A percentile compares a stretch with the other conserved stretches of the same genome.
phyloP scores from a whole-genome alignment of 2,329 filamentous ascomycete species.

The Raffaelea ambrosiae region DNA sequence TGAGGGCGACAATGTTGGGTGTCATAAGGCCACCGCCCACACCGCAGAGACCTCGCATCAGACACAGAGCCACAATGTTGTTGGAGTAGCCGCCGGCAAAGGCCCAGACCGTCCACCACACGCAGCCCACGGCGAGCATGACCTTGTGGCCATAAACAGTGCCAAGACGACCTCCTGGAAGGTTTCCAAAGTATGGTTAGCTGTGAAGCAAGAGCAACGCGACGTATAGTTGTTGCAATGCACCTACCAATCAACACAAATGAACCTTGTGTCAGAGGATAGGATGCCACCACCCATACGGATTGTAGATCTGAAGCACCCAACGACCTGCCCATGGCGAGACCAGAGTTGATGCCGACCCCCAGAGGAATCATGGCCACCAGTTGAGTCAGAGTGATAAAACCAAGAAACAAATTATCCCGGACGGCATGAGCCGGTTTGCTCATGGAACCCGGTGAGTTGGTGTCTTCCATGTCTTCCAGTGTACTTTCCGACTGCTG shows the following conservation, averaged over 20 bases:
- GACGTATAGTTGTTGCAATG: no score
- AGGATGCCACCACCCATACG: not conserved
- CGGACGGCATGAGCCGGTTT: not conserved
- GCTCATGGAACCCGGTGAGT: not conserved
- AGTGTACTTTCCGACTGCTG: not conserved
- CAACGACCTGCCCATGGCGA: not conserved
- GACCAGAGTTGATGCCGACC: not conserved
- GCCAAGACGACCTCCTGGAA: slow-evolving; percentile 36
- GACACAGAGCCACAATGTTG: slow-evolving; percentile 30
- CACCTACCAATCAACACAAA: slow-evolving; percentile 34
- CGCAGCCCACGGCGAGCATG: slow-evolving; percentile 34
- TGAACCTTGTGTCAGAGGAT: slow-evolving; percentile 35
- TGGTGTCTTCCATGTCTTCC: not conserved
- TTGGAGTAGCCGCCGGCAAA: slow-evolving; percentile 33
- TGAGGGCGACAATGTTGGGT: slow-evolving; percentile 41
- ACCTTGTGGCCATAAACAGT: slow-evolving; percentile 43
- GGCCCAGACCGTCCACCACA: slow-evolving; percentile 32
- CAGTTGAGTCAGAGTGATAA: not conserved
- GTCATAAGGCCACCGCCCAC: slow-evolving; percentile 42
- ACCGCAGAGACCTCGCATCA: slow-evolving; percentile 36
- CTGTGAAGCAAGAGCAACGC: not conserved
- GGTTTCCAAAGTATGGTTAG: not conserved
- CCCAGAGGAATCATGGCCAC: not conserved
- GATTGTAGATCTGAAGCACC: not conserved
- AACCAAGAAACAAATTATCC: not conserved